Percentiles rank a stretch among this genome's conserved stretches.
Evolutionary conservation across 176 grass and related monocot genomes (phyloP).

Genomic region (Avena insularis): DNA sequence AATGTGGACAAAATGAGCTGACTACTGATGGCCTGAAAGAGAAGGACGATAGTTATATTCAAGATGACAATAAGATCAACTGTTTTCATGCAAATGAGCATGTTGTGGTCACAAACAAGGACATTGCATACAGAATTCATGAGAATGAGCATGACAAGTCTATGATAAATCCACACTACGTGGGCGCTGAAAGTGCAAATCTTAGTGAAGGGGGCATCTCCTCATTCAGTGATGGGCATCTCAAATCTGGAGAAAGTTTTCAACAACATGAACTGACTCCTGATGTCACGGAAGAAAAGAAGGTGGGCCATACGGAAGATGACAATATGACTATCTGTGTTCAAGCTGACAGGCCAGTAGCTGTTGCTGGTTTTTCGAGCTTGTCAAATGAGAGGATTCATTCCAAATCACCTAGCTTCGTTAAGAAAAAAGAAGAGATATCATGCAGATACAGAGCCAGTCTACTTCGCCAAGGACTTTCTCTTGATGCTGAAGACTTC

Average conservation of each 20-base stretch:
- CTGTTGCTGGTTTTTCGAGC: constrained; percentile 39
- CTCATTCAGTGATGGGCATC: constrained; percentile 38
- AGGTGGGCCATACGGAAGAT: constrained; percentile 24
- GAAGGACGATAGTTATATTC: constrained; percentile 42
- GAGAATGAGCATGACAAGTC: constrained; percentile 9
- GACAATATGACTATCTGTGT: constrained; percentile 11
- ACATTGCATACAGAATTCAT: constrained; percentile 1
- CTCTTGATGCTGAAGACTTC: constrained; percentile 74
- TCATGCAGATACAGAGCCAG: constrained; percentile 36
- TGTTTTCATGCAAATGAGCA: constrained; percentile 7
- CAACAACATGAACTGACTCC: constrained; percentile 27
- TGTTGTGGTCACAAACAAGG: background rate
- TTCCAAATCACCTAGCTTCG: constrained; percentile 30
- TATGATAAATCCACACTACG: constrained; percentile 5
- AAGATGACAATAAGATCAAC: constrained; percentile 18
- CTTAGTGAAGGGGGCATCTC: constrained; percentile 55
- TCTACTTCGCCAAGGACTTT: constrained; percentile 47
- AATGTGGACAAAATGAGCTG: constrained; percentile 51
- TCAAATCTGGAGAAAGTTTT: constrained; percentile 55
- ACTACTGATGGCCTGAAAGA: constrained; percentile 15
- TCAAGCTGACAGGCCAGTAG: constrained; percentile 5
- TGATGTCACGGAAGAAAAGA: constrained; percentile 44
- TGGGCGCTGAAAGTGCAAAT: constrained; percentile 27
- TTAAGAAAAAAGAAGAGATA: constrained; percentile 46
- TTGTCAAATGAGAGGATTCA: constrained; percentile 54